These are phyloP conservation scores for Fusarium veterinarium DNA, from an alignment of 2,329 filamentous ascomycete genomes.

Conservation along the genomic window DNA sequence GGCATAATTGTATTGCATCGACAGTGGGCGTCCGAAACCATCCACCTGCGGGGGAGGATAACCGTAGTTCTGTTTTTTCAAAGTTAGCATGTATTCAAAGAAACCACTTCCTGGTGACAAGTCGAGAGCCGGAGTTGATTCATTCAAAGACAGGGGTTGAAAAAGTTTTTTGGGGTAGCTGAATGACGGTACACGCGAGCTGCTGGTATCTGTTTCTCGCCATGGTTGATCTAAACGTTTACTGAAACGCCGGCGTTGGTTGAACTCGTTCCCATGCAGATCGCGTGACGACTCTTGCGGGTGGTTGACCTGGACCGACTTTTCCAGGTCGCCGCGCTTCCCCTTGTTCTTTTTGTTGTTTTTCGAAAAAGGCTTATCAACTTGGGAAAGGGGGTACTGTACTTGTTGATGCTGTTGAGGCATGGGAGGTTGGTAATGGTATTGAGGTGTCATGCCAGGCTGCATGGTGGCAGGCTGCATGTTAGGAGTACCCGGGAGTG, in stretches of 20 bases:
- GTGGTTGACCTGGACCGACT: constrained; percentile 55
- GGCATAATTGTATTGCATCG: constrained; percentile 58
- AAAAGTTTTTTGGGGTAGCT: constrained; percentile 22
- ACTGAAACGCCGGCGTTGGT: constrained; percentile 56
- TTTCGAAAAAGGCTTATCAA: constrained; percentile 54
- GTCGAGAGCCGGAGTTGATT: constrained; percentile 58
- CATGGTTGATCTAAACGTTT: constrained; percentile 57
- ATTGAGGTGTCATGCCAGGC: constrained; percentile 69
- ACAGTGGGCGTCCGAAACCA: constrained; percentile 53
- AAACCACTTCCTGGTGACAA: constrained; percentile 76
- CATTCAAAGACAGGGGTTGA: constrained; percentile 18
- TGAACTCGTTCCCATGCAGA: constrained; percentile 48
- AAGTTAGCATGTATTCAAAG: constrained; percentile 80
- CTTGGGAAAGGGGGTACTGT: constrained; percentile 59
- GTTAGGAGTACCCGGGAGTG: constrained; percentile 76
- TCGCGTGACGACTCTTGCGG: constrained; percentile 54
- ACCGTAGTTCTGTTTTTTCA: constrained; percentile 73
- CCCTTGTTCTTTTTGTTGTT: constrained; percentile 57
- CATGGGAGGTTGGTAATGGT: constrained; percentile 69
- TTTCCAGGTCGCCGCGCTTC: constrained; percentile 60
- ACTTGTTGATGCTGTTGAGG: constrained; percentile 72
- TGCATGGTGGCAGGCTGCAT: constrained; percentile 70
- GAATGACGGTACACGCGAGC: constrained; percentile 37
- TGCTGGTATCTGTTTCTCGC: constrained; percentile 43
- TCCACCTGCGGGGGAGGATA: constrained; percentile 60